Percentiles rank a stretch among this genome's conserved stretches.
Evolutionary conservation across 1,139 yeast species (phyloP).

Genomic region (Zygosaccharomyces sapae): DNA sequence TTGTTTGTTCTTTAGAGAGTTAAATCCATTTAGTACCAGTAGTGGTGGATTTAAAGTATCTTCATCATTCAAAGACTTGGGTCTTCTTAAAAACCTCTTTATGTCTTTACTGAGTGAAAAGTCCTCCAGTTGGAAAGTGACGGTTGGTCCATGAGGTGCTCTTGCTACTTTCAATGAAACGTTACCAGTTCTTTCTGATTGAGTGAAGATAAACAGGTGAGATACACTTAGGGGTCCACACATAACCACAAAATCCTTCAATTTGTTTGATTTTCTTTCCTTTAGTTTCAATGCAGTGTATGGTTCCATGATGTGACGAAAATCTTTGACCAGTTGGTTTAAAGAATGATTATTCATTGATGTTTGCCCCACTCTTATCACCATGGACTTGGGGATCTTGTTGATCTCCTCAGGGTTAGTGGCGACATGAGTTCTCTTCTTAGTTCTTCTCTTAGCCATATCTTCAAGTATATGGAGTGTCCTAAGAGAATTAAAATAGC

Average conservation of each 20-base stretch:
- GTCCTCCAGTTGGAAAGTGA: constrained; percentile 70
- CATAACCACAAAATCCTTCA: constrained; percentile 91
- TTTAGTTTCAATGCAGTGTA: constrained; percentile 86
- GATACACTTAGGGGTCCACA: constrained; percentile 95
- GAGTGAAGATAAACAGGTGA: constrained; percentile 82
- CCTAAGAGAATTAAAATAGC: background rate
- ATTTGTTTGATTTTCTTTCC: constrained; percentile 80
- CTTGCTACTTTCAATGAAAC: constrained; percentile 79
- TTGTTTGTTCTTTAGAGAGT: constrained; percentile 31
- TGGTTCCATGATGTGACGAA: constrained; percentile 91
- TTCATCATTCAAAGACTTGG: constrained; percentile 63
- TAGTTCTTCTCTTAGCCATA: constrained; percentile 41
- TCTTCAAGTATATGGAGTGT: background rate
- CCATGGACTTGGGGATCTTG: constrained; percentile 89
- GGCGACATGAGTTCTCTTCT: constrained; percentile 82
- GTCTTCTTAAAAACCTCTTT: constrained; percentile 59
- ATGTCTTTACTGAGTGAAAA: constrained; percentile 86
- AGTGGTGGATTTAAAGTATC: constrained; percentile 80
- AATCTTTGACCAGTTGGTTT: constrained; percentile 78
- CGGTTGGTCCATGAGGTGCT: constrained; percentile 92
- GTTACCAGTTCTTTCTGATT: constrained; percentile 70
- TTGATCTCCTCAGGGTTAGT: constrained; percentile 57
- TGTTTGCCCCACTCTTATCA: constrained; percentile 70
- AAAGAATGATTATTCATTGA: constrained; percentile 77
- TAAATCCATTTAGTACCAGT: constrained; percentile 85